A percentile compares a stretch with the other conserved stretches of the same genome.
Evolutionary conservation across 352 stramenopile species (phyloP).

Genomic region (Phytophthora sp.): DNA sequence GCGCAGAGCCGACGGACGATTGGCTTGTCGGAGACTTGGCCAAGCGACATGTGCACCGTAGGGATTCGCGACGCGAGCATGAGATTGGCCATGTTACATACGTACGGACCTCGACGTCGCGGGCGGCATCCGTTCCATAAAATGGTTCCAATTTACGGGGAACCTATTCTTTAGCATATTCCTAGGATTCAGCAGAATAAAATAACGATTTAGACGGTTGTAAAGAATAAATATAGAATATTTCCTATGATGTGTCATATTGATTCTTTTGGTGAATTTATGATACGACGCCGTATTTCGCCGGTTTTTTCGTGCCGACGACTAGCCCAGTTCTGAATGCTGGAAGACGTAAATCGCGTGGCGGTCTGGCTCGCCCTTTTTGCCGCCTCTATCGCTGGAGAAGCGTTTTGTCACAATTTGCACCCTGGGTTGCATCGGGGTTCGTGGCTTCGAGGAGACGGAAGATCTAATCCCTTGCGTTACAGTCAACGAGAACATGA

Average conservation of each 20-base stretch:
- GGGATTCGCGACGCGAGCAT: slow-evolving; percentile 27
- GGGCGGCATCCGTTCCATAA: slow-evolving; percentile 4
- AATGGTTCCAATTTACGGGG: slow-evolving; percentile 19
- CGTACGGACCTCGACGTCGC: slow-evolving; percentile 12
- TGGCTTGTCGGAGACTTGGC: slow-evolving; percentile 19
- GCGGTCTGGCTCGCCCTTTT: not conserved
- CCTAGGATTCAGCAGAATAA: no score
- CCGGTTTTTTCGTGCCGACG: slow-evolving; percentile 24
- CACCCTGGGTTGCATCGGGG: slow-evolving; percentile 2
- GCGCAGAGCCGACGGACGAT: slow-evolving; percentile 20
- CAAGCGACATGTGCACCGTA: slow-evolving; percentile 37
- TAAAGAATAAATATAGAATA: slow-evolving; percentile 1
- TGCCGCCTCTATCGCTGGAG: slow-evolving; percentile 9
- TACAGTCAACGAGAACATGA: no score
- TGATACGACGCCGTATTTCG: no score
- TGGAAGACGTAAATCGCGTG: no score
- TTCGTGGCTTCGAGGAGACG: slow-evolving; percentile 8
- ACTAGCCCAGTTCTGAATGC: no score
- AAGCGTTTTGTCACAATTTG: slow-evolving; percentile 16
- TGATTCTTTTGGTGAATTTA: not conserved
- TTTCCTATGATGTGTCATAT: not conserved
- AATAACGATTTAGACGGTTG: no score
- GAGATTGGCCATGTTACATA: slow-evolving; percentile 36
- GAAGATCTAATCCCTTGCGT: no score
- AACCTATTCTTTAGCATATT: not conserved